Percentiles rank a stretch among this genome's conserved stretches.
Conservation (phyloP, 164 flowering plant species). For the Aristolochia contorta region DNA sequence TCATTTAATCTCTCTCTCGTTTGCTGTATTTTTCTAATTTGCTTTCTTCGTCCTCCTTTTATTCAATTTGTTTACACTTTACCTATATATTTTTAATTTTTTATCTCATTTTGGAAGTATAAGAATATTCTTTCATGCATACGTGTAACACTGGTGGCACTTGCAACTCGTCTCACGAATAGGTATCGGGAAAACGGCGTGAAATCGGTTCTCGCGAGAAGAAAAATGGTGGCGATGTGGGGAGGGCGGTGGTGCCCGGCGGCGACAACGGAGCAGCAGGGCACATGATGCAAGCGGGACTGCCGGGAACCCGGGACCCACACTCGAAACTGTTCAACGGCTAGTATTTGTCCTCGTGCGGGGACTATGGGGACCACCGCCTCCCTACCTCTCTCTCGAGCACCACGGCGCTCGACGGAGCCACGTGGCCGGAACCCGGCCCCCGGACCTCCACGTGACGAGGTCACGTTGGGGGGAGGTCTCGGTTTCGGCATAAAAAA, state of each 20-base stretch:
- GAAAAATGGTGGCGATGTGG: conserved; percentile 1
- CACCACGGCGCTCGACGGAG: conserved; percentile 27
- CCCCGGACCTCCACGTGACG: not conserved
- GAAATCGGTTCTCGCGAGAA: not conserved
- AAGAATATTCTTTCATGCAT: too few relatives aligned
- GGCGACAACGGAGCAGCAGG: conserved; percentile 16
- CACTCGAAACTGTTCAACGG: conserved; percentile 18
- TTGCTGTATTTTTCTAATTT: too few relatives aligned
- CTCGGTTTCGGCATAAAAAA: not conserved
- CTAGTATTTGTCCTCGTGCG: conserved; percentile 30
- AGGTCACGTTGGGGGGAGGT: not conserved
- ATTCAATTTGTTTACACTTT: too few relatives aligned
- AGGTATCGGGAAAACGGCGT: too few relatives aligned
- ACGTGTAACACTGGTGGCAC: too few relatives aligned
- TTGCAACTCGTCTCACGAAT: too few relatives aligned
- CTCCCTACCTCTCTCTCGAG: conserved; percentile 44
- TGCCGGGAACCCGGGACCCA: not conserved
- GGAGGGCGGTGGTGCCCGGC: not conserved
- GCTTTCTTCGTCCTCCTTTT: too few relatives aligned
- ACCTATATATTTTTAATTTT: too few relatives aligned
- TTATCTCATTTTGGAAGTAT: too few relatives aligned
- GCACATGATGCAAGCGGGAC: conserved; percentile 11
- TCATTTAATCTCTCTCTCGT: too few relatives aligned
- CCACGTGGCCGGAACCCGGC: conserved; percentile 13
- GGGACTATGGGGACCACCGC: conserved; percentile 3